Conservation (phyloP, 306 rosid genomes). For the Rubus parviflorus region DNA sequence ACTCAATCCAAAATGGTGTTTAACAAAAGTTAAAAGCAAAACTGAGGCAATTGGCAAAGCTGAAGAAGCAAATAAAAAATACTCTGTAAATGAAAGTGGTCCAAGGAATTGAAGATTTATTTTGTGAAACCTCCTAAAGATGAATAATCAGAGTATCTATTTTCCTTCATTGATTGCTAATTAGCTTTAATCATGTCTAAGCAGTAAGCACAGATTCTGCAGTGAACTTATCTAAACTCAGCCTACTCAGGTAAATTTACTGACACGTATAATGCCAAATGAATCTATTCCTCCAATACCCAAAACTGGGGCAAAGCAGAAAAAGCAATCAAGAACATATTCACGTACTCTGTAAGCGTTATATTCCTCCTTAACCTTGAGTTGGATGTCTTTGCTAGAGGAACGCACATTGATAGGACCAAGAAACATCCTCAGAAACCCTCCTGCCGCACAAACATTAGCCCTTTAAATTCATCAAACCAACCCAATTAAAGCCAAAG, state of each 20-base stretch:
- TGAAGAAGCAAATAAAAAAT: no score
- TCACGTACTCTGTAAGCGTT: conserved; percentile 75
- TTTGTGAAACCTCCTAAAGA: no score
- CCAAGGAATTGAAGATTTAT: no score
- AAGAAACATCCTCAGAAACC: conserved; percentile 84
- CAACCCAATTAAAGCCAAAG: background rate
- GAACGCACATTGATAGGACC: conserved; percentile 97
- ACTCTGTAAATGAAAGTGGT: no score
- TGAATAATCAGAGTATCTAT: background rate
- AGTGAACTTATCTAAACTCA: background rate
- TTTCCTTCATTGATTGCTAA: background rate
- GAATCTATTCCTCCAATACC: background rate
- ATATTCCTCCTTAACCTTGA: conserved; percentile 98
- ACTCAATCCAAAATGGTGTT: no score
- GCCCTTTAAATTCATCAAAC: background rate
- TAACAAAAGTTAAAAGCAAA: no score
- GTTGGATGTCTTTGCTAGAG: conserved; percentile 74
- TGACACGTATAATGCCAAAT: background rate
- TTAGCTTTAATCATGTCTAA: background rate
- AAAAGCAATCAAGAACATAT: conserved; percentile 4
- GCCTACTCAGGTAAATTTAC: background rate
- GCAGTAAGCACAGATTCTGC: background rate
- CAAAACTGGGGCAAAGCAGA: background rate
- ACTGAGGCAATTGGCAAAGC: no score
- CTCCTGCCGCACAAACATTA: conserved; percentile 36